Percentiles rank a stretch among this genome's conserved stretches.
Conservation (phyloP, 2,329 filamentous ascomycete species). For the Ophiostoma piceae region DNA sequence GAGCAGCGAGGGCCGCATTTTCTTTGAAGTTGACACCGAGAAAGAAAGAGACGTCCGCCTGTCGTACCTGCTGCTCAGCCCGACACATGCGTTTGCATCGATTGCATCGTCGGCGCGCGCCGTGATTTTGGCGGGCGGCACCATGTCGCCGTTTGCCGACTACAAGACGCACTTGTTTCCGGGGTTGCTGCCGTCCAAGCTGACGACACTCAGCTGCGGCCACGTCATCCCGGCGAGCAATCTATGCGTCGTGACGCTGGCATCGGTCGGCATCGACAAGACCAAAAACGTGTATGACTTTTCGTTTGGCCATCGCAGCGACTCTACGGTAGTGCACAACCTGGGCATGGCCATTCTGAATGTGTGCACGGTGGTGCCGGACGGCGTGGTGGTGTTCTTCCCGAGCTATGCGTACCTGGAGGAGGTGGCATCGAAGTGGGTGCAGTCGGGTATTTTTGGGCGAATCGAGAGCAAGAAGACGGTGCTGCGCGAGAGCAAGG, state of each 20-base stretch:
- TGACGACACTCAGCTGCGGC: constrained; percentile 83
- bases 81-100: constrained; percentile 83
- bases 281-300: constrained; percentile 65
- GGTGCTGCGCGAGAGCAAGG: constrained; percentile 56
- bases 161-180: constrained; percentile 84
- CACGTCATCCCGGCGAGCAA: constrained; percentile 86
- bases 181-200: constrained; percentile 55
- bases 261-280: constrained; percentile 33
- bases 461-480: constrained; percentile 54
- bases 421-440: constrained; percentile 59
- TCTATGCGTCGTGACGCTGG: constrained; percentile 71
- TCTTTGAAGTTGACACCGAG: constrained; percentile 47
- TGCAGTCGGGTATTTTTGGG: constrained; percentile 48
- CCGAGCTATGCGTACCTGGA: constrained; percentile 90
- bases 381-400: constrained; percentile 92
- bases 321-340: constrained; percentile 63
- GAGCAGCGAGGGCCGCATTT: constrained; percentile 63
- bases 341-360: constrained; percentile 69
- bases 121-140: constrained; percentile 87
- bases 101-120: constrained; percentile 79
- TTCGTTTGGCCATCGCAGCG: constrained; percentile 71
- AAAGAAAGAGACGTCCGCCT: constrained; percentile 50
- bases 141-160: constrained; percentile 95
- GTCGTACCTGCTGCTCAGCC: constrained; percentile 84
- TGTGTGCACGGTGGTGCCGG: constrained; percentile 68